Conservation (phyloP, 192 early-diverging fungal species). For the Coemansia sp. region DNA sequence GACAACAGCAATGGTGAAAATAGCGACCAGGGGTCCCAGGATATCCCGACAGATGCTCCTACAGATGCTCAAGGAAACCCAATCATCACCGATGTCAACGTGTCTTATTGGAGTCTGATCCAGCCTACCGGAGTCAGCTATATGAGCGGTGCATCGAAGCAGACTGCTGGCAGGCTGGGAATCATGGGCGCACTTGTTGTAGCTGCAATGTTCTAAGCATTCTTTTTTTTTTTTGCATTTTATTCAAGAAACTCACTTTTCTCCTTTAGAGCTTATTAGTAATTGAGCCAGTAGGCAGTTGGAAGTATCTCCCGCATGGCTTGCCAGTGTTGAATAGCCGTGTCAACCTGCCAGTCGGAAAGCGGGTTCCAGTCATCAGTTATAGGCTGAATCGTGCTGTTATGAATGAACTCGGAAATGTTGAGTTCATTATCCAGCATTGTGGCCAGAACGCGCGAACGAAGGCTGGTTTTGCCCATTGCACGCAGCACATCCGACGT, state of each 20-base stretch:
- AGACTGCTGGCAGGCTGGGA: not conserved
- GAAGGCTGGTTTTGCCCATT: conserved; percentile 25
- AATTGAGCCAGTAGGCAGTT: conserved; percentile 71
- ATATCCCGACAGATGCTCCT: conserved; percentile 2
- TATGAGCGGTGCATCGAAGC: conserved; percentile 29
- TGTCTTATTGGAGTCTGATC: conserved; percentile 42
- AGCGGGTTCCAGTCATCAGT: conserved; percentile 67
- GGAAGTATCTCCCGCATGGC: conserved; percentile 69
- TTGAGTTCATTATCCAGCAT: conserved; percentile 56
- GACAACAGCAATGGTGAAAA: conserved; percentile 9
- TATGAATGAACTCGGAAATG: conserved; percentile 34
- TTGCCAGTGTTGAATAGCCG: conserved; percentile 70
- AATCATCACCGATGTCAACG: conserved; percentile 33
- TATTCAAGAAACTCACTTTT: not conserved
- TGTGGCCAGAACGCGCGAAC: conserved; percentile 39
- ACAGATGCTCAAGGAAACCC: conserved; percentile 48
- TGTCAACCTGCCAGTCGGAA: conserved; percentile 55
- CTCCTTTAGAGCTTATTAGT: conserved; percentile 32
- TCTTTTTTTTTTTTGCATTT: conserved; percentile 3
- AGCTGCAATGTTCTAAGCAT: conserved; percentile 21
- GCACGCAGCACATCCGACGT: conserved; percentile 31
- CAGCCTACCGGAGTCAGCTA: conserved; percentile 43
- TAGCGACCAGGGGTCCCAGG: not conserved
- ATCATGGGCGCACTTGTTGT: conserved; percentile 8
- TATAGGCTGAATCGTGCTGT: conserved; percentile 49